Conservation (phyloP, 1,284 basidiomycete species). For the Ustilago curta region DNA sequence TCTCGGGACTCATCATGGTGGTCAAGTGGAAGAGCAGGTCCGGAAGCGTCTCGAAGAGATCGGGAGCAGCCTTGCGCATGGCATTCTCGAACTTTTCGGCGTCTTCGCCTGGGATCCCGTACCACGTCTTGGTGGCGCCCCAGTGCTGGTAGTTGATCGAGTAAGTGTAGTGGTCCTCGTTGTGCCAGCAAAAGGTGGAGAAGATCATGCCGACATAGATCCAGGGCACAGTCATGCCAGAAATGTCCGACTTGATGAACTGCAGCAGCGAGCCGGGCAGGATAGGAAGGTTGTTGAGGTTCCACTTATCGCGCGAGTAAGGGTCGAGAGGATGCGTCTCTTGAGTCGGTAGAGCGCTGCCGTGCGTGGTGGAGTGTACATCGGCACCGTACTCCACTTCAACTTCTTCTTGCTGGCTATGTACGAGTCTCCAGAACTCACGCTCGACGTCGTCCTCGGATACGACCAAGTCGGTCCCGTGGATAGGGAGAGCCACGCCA, state of each 20-base stretch:
- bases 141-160: slow-evolving; percentile 81
- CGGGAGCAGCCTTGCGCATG: slow-evolving; percentile 93
- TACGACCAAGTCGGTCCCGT: slow-evolving; percentile 73
- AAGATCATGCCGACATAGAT: slow-evolving; percentile 99
- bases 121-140: slow-evolving; percentile 99
- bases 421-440: slow-evolving; percentile 97
- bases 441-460: slow-evolving; percentile 91
- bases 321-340: slow-evolving; percentile 89
- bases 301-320: slow-evolving; percentile 94
- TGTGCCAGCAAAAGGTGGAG: slow-evolving; percentile 99
- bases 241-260: slow-evolving; percentile 98
- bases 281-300: slow-evolving; percentile 96
- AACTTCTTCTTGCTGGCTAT: slow-evolving; percentile 88
- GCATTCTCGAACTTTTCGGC: slow-evolving; percentile 96
- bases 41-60: slow-evolving; percentile 97
- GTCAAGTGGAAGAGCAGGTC: slow-evolving; percentile 97
- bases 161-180: slow-evolving; percentile 99
- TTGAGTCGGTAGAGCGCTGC: slow-evolving; percentile 93
- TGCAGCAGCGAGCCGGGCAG: slow-evolving; percentile 83
- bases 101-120: slow-evolving; percentile 92
- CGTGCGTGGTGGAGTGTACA: slow-evolving; percentile 95
- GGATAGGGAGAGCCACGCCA: slow-evolving; percentile 48
- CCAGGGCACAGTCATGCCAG: slow-evolving; percentile 99
- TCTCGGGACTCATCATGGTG: slow-evolving; percentile 95
- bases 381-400: slow-evolving; percentile 99